A percentile compares a stretch with the other conserved stretches of the same genome.
Conservation (phyloP, 371 early-diverging fungal genomes). For the Syncephalis plumigaleata region DNA sequence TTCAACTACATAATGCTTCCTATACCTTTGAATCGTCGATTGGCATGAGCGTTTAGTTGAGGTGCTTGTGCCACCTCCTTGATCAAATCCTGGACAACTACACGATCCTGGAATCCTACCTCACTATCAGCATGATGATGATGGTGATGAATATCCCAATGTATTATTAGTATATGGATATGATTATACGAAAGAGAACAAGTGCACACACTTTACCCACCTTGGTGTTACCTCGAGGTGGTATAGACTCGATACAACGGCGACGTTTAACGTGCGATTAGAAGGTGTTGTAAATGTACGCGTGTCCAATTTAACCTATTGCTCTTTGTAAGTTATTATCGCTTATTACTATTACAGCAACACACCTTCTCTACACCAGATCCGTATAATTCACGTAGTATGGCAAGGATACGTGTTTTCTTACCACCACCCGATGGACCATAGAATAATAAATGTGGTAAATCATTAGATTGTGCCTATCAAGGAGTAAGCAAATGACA, state of each 20-base stretch:
- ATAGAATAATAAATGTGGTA: slow-evolving; percentile 94
- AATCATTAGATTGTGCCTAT: slow-evolving; percentile 59
- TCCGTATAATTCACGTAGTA: slow-evolving; percentile 77
- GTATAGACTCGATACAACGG: slow-evolving; percentile 75
- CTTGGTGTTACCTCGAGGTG: slow-evolving; percentile 88
- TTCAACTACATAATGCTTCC: no score
- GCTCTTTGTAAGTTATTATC: background rate
- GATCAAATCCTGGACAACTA: slow-evolving; percentile 92
- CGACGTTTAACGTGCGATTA: slow-evolving; percentile 65
- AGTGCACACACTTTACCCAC: slow-evolving; percentile 21
- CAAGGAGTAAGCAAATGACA: background rate
- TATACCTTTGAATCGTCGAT: slow-evolving; percentile 72
- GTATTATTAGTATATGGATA: background rate
- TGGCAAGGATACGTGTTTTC: slow-evolving; percentile 83
- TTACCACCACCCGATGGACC: slow-evolving; percentile 97
- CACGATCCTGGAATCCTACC: slow-evolving; percentile 88
- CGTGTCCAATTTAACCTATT: slow-evolving; percentile 73
- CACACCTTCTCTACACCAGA: slow-evolving; percentile 80
- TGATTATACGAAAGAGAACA: no score
- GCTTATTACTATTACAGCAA: background rate
- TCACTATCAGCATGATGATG: slow-evolving; percentile 53
- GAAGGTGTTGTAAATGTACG: slow-evolving; percentile 71
- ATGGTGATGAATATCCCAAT: background rate
- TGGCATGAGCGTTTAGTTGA: slow-evolving; percentile 70
- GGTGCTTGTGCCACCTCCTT: slow-evolving; percentile 98